phyloP scores from a whole-genome alignment of 2,329 filamentous ascomycete species.

The Emmonsiellopsis sp. region DNA sequence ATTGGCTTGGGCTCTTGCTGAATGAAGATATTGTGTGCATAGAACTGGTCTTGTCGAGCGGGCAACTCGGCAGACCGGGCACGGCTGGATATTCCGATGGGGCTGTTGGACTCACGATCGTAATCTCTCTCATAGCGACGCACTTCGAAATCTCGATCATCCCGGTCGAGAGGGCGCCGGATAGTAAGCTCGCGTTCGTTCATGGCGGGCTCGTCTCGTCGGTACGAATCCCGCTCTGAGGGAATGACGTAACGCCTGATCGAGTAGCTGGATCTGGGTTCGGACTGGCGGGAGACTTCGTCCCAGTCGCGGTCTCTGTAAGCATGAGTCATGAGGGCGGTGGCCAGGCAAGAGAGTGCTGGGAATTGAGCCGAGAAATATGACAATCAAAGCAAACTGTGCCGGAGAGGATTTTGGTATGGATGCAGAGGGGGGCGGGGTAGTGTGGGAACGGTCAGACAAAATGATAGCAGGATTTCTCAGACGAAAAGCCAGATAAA shows the following conservation, averaged over 20 bases:
- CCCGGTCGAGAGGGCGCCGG: constrained; percentile 37
- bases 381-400: neutral
- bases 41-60: neutral
- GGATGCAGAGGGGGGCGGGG: neutral
- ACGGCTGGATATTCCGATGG: constrained; percentile 31
- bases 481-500: neutral
- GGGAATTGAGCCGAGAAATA: neutral
- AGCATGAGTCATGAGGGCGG: constrained; percentile 24
- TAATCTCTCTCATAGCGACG: constrained; percentile 36
- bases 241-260: constrained; percentile 50
- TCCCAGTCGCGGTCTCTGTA: constrained; percentile 35
- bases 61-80: neutral
- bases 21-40: constrained; percentile 33
- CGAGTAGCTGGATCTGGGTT: constrained; percentile 41
- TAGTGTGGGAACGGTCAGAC: neutral
- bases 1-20: constrained; percentile 42
- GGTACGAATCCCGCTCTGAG: constrained; percentile 24
- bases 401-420: neutral
- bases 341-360: neutral
- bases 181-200: constrained; percentile 36
- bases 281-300: constrained; percentile 28
- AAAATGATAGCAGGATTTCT: neutral
- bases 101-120: constrained; percentile 30
- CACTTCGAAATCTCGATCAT: constrained; percentile 34
- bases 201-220: constrained; percentile 21